Base-by-base conservation (phyloP, 768 basidiomycete genomes). In the Cystofilobasidium macerans region DNA sequence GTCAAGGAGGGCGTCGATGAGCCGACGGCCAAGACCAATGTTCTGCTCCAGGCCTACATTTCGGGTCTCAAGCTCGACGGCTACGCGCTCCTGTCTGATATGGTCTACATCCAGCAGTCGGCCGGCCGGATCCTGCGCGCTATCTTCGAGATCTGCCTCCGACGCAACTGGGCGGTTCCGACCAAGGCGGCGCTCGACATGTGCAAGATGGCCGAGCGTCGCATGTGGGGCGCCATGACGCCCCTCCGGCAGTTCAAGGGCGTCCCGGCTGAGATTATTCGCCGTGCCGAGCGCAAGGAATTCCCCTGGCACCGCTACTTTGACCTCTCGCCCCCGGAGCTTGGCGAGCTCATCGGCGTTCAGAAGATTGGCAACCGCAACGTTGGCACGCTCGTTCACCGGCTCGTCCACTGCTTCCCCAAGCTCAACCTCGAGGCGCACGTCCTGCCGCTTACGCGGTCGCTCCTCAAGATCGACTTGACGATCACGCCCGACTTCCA, bases 271-370 rank as follows among this genome's bases (percentile, higher is more conserved):
- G 24, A 71, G 72, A 70, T 75, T n/a, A 69, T 74, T 7, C 73
- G 75, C 65, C 91, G 93, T 73, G 92, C 93, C 0, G 94, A 98
- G 76, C 86, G 89, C 20, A 98, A 98, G 75, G 94, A 98, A 81
- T 98, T 98, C 80, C 91, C 92, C 0, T 95, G 92, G 91, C 88
- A 95, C 73, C 86, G 93, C 30, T 98, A 97, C 78, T 98, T 94
- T 70, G 94, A 97, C 73, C 78, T 98, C 69, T 77, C 78, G 65
- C 77, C 79, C 0, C 89, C 89, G 2, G 94, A 98, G 76, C 86
- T 99, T 57, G 93, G 92, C 18, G 95, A 99, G 77, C 81, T 98
- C 0, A 85, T 99, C 60, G 92, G 92, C 28, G 83, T 97, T 59
- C 89, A 88, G 57, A 47, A 61, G 33, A 68, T 68, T 38, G 67